Percentiles rank a stretch among this genome's conserved stretches.
Conservation (phyloP, 805 yeast genomes). For the Teunomyces lycoperdinae region DNA sequence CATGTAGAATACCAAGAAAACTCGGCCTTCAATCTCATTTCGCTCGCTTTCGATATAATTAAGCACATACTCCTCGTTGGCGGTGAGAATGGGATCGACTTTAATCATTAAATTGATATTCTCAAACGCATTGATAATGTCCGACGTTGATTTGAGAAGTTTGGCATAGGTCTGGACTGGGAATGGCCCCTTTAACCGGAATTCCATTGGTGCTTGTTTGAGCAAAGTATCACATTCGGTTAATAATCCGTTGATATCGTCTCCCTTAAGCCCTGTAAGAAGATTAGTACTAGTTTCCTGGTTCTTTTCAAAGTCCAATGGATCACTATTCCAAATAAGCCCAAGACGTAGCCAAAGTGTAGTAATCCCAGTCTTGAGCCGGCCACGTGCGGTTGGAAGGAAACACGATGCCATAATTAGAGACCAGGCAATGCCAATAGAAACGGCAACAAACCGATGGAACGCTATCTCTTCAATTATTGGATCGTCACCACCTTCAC, state of each 20-base stretch:
- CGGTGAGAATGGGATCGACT: conserved; percentile 53
- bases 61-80: conserved; percentile 56
- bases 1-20: conserved; percentile 76
- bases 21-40: conserved; percentile 65
- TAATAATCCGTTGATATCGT: conserved; percentile 53
- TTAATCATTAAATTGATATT: conserved; percentile 68
- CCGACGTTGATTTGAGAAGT: conserved; percentile 55
- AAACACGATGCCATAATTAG: conserved; percentile 61
- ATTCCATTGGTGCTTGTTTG: conserved; percentile 72
- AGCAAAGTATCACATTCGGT: conserved; percentile 57
- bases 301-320: conserved; percentile 45
- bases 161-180: conserved; percentile 51
- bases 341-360: conserved; percentile 79
- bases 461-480: conserved; percentile 70
- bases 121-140: conserved; percentile 71
- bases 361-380: conserved; percentile 63
- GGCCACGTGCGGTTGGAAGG: conserved; percentile 72
- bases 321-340: conserved; percentile 75
- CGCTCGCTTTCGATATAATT: conserved; percentile 55
- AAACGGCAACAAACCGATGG: conserved; percentile 72
- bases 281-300: conserved; percentile 10
- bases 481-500: conserved; percentile 71
- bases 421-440: conserved; percentile 76
- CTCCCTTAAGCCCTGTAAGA: conserved; percentile 1
- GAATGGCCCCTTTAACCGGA: conserved; percentile 71